Evolutionary conservation across 257 asterid genomes (phyloP).

Genomic region (Primulina huaijiensis): DNA sequence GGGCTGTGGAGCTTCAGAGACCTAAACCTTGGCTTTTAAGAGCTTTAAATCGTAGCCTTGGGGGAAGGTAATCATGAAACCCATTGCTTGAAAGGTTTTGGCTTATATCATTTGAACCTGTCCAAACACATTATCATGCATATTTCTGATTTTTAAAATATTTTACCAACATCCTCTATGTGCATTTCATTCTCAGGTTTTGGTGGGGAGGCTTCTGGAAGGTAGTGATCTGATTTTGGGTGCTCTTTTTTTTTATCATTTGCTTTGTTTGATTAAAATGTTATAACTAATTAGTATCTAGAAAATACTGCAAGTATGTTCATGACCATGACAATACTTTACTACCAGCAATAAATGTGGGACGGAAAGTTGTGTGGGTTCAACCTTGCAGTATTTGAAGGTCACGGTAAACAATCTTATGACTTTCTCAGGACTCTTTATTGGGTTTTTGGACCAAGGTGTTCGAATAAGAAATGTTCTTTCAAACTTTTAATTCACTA

Average conservation of each 20-base stretch:
- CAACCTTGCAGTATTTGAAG: slow-evolving; percentile 7
- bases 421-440: slow-evolving; percentile 3
- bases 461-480: neutral
- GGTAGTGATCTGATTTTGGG: slow-evolving; percentile 45
- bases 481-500: neutral
- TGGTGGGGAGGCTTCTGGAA: slow-evolving; percentile 99
- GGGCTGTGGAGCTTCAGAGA: slow-evolving; percentile 72
- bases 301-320: neutral
- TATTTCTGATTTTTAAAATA: neutral
- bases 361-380: slow-evolving; percentile 13
- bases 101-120: slow-evolving; percentile 19
- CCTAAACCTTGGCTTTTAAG: slow-evolving; percentile 94
- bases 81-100: slow-evolving; percentile 22
- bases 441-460: neutral
- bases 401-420: neutral
- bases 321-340: neutral
- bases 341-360: slow-evolving; percentile 3
- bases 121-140: neutral
- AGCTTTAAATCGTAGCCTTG: slow-evolving; percentile 83
- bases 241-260: slow-evolving; percentile 16
- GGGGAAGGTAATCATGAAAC: slow-evolving; percentile 68
- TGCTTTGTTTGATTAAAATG: slow-evolving; percentile 13
- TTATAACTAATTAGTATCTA: neutral
- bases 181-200: slow-evolving; percentile 54
- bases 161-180: slow-evolving; percentile 23